A percentile compares a stretch with the other conserved stretches of the same genome.
Conservation (phyloP, 345 rosid species). For the Sisymbrium irio region DNA sequence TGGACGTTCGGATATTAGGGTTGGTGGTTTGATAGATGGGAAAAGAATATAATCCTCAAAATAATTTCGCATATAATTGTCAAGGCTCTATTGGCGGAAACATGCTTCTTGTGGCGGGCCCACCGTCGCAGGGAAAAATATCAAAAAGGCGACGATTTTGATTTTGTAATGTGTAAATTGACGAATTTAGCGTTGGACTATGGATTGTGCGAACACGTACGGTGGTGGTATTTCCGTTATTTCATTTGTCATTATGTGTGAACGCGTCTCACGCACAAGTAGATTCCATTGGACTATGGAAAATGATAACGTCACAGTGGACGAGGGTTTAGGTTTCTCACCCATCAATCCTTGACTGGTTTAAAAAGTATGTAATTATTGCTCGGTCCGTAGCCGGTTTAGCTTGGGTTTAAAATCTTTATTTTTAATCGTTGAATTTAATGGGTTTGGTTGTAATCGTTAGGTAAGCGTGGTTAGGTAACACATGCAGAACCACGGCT, state of each 20-base stretch:
- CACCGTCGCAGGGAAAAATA: neutral
- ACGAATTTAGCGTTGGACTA: neutral
- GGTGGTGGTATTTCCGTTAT: conserved; percentile 20
- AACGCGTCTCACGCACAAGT: conserved; percentile 33
- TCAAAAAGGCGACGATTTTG: conserved; percentile 22
- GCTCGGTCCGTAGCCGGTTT: neutral
- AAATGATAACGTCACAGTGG: neutral
- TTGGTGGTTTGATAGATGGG: conserved; percentile 24
- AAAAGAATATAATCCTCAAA: conserved; percentile 15
- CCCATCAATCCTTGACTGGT: conserved; percentile 6
- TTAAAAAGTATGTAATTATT: neutral
- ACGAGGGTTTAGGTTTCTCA: neutral
- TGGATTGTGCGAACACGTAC: neutral
- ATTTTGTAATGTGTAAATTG: neutral
- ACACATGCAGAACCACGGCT: neutral
- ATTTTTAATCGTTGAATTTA: neutral
- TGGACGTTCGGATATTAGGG: conserved; percentile 34
- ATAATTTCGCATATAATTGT: neutral
- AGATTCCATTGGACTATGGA: conserved; percentile 36
- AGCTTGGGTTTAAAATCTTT: neutral
- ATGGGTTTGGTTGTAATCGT: neutral
- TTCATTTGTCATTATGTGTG: conserved; percentile 33
- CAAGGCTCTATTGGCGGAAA: conserved; percentile 24
- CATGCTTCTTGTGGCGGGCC: conserved; percentile 36
- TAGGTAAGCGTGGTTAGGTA: neutral